These are phyloP conservation scores for Aspergillus floridensis DNA, from an alignment of 2,329 filamentous ascomycete genomes.

Conservation along the genomic window DNA sequence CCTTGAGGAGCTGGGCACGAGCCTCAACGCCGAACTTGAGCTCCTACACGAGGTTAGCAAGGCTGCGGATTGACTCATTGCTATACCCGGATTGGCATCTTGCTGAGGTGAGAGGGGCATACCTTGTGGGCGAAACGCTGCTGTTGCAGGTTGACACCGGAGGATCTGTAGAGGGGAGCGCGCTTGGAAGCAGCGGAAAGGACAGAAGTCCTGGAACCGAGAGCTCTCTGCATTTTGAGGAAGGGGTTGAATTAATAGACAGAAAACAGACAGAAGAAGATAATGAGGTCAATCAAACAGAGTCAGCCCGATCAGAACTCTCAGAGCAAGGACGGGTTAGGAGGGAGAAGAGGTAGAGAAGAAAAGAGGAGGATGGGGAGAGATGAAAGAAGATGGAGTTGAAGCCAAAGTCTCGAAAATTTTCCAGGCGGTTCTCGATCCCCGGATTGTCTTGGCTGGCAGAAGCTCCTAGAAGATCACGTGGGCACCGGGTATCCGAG, in stretches of 20 bases:
- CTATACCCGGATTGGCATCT: constrained; percentile 19
- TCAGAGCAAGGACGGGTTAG: constrained; percentile 31
- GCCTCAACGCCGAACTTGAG: constrained; percentile 97
- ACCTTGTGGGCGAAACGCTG: constrained; percentile 98
- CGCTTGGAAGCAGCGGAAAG: constrained; percentile 61
- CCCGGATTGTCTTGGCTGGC: constrained; percentile 43
- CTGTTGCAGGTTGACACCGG: constrained; percentile 74
- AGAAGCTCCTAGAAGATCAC: constrained; percentile 45
- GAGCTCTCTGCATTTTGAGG: constrained; percentile 87
- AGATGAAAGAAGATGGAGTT: constrained; percentile 31
- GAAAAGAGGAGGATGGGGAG: constrained; percentile 25
- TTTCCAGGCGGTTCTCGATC: constrained; percentile 42
- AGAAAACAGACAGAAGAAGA: constrained; percentile 21
- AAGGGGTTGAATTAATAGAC: constrained; percentile 24
- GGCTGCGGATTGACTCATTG: constrained; percentile 16
- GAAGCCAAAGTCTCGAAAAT: constrained; percentile 43
- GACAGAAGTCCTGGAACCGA: constrained; percentile 79
- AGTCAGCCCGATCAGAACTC: constrained; percentile 35
- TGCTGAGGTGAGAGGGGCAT: constrained; percentile 30
- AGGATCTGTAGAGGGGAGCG: constrained; percentile 60
- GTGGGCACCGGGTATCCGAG: constrained; percentile 30
- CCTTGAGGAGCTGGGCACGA: constrained; percentile 81
- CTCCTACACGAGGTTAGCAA: constrained; percentile 60
- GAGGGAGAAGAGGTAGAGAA: constrained; percentile 33
- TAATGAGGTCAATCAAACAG: constrained; percentile 21